phyloP scores from a whole-genome alignment of 1,284 basidiomycete species.

The Cutaneotrichosporon arboriforme region DNA sequence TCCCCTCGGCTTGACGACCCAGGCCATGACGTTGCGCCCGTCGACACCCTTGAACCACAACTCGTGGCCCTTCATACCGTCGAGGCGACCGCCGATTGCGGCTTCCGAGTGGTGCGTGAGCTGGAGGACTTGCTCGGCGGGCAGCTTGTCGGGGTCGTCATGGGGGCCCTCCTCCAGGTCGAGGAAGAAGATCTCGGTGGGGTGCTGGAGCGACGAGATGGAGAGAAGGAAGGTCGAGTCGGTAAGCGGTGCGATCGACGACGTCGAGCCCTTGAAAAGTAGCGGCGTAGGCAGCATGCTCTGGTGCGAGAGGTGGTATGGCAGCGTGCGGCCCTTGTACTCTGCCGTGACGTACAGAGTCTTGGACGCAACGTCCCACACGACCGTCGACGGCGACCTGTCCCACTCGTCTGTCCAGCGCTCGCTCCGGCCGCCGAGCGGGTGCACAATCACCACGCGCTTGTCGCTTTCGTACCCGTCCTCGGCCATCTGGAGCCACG shows the following conservation, averaged over 20 bases:
- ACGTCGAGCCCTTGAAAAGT: slow-evolving; percentile 33
- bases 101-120: slow-evolving; percentile 54
- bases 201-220: slow-evolving; percentile 20
- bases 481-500: slow-evolving; percentile 77
- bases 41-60: slow-evolving; percentile 79
- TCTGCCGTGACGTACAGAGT: slow-evolving; percentile 69
- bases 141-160: slow-evolving; percentile 36
- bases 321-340: slow-evolving; percentile 56
- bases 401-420: slow-evolving; percentile 69
- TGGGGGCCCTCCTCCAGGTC: slow-evolving; percentile 42
- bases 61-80: slow-evolving; percentile 62
- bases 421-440: slow-evolving; percentile 44
- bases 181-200: slow-evolving; percentile 27
- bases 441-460: slow-evolving; percentile 65
- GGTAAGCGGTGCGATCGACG: slow-evolving; percentile 16
- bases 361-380: slow-evolving; percentile 67
- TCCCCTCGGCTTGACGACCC: slow-evolving; percentile 70
- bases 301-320: slow-evolving; percentile 38
- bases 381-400: slow-evolving; percentile 61
- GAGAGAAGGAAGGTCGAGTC: slow-evolving; percentile 21
- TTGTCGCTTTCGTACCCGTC: slow-evolving; percentile 75
- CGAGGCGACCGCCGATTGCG: slow-evolving; percentile 50
- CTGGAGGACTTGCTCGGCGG: slow-evolving; percentile 55
- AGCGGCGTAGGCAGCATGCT: slow-evolving; percentile 39
- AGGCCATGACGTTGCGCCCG: slow-evolving; percentile 69